Evolutionary conservation across 371 early-diverging fungal species (phyloP).

Genomic region (Circinella umbellata): DNA sequence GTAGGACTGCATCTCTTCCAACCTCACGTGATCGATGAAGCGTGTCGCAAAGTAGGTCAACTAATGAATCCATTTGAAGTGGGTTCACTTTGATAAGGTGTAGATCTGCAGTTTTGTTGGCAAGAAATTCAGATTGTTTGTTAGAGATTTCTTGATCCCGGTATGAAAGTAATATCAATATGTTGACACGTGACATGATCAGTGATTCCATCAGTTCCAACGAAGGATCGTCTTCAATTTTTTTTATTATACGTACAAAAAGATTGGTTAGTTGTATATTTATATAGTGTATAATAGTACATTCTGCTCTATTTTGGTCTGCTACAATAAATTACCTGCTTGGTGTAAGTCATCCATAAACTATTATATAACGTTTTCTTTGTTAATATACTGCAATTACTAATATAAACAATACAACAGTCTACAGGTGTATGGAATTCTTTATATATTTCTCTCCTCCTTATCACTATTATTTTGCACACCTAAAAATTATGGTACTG

Average conservation of each 20-base stretch:
- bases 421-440: background rate
- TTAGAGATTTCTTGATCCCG: constrained; percentile 40
- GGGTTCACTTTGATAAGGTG: constrained; percentile 34
- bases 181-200: constrained; percentile 33
- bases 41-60: constrained; percentile 39
- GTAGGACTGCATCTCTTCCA: constrained; percentile 29
- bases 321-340: constrained; percentile 25
- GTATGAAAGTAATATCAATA: constrained; percentile 38
- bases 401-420: background rate
- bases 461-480: no score
- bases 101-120: constrained; percentile 30
- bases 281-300: no score
- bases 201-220: constrained; percentile 46
- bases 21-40: constrained; percentile 36
- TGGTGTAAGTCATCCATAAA: constrained; percentile 53
- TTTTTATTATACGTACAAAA: no score
- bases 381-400: background rate
- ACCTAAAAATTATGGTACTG: no score
- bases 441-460: background rate
- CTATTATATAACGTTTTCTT: constrained; percentile 7
- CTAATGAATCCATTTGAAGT: constrained; percentile 38
- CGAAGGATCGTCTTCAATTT: constrained; percentile 39
- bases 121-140: constrained; percentile 17
- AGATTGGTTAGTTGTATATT: no score
- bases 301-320: no score